These are phyloP conservation scores for Urochloa ruziziensis DNA, from an alignment of 176 grass and related monocot genomes.

Conservation along the genomic window DNA sequence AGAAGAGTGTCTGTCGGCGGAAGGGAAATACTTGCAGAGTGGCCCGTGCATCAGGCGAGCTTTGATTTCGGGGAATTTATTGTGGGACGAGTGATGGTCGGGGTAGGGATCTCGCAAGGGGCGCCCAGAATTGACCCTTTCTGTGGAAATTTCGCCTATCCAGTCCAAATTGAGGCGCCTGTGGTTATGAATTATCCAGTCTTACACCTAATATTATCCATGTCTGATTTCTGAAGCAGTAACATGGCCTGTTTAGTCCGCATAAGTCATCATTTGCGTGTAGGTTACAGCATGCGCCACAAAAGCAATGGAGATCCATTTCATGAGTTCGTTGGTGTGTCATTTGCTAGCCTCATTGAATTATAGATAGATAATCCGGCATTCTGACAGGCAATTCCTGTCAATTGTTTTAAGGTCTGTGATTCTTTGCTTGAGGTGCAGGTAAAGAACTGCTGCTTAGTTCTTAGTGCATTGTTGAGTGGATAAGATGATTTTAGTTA, in stretches of 20 bases:
- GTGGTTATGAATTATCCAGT: neutral
- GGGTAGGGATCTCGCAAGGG: constrained; percentile 8
- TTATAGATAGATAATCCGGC: neutral
- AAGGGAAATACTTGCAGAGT: neutral
- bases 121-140: neutral
- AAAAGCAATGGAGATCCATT: neutral
- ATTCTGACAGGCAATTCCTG: neutral
- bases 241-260: neutral
- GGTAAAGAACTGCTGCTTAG: neutral
- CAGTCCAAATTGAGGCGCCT: neutral
- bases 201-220: neutral
- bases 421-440: neutral
- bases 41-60: neutral
- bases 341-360: neutral
- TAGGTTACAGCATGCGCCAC: neutral
- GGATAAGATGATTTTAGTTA: constrained; percentile 29
- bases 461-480: neutral
- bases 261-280: neutral
- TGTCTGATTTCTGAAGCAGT: neutral
- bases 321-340: neutral
- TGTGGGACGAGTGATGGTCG: neutral
- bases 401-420: neutral
- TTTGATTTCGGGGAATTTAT: neutral
- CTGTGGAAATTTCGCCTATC: neutral
- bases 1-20: no score